Base-by-base conservation (phyloP, 352 stramenopile species). In the Pythium oligandrum region DNA sequence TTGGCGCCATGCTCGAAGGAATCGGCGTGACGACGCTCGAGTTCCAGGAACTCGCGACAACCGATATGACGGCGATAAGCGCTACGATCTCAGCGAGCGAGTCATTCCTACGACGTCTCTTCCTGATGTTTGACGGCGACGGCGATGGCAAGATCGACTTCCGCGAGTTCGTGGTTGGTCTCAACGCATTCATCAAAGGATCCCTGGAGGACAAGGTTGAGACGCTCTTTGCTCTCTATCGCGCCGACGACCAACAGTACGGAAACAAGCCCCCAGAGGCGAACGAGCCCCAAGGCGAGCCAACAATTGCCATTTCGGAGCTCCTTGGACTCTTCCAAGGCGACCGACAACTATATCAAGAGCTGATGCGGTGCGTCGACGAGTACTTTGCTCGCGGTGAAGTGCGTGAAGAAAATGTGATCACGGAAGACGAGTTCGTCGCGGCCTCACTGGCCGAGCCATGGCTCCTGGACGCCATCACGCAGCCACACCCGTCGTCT, bases 111-210 rank as follows among this genome's bases (percentile, higher is more conserved):
- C 53, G 59, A 5, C 71, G 71, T 2, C 55, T 81, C 37, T 81
- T 78, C 54, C 43, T 58, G 8, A 63, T 64, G 33, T 78, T 81
- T 48, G 71, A 77, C 53, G 45, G 40, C n/a, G 71, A 80, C 33
- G 59, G 68, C 12, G 67, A 80, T 31, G 68, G 71, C 40, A 65
- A 64, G 9, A 77, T 81, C 49, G 68, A 81, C 56, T 73, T 81
- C 46, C 64, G 65, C 37, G 71, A 81, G 60, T 81, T 81, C 46
- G 64, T 81, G 45, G 55, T 81, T 3, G 71, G 71, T 0, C 59
- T 81, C 48, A 75, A 78, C 51, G 56, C 57, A 31, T 72, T 81
- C 48, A 66, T 70, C 17, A 61, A 63, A 12, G 71, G 71, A 31
- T 65, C 65, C 9, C 56, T 68, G 2, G 68, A 77, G 31, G 61